Evolutionary conservation across 2,329 filamentous ascomycete genomes (phyloP).

Genomic region (Ramularia endophylla): DNA sequence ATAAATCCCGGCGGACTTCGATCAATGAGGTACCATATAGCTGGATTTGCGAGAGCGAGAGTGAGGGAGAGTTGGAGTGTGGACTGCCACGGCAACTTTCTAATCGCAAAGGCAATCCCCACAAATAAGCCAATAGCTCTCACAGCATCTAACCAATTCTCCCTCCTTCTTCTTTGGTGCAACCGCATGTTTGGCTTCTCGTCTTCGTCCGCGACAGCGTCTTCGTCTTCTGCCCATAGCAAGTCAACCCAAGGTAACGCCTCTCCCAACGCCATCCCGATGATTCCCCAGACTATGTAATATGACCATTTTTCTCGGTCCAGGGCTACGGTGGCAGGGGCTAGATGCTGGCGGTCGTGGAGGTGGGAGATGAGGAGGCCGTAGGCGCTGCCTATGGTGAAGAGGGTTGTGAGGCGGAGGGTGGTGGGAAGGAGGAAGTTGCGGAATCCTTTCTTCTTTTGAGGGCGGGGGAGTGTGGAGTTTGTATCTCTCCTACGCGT

Average conservation of each 20-base stretch:
- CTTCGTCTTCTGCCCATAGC: conserved; percentile 57
- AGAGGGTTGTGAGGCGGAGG: conserved; percentile 51
- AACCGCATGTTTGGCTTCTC: conserved; percentile 16
- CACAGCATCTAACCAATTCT: conserved; percentile 63
- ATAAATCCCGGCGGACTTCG: conserved; percentile 79
- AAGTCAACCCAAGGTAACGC: conserved; percentile 79
- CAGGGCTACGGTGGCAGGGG: conserved; percentile 56
- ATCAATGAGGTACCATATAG: conserved; percentile 94
- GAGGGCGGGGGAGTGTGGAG: conserved; percentile 5
- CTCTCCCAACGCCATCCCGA: conserved; percentile 70
- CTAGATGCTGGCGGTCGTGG: conserved; percentile 61
- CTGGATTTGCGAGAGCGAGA: conserved; percentile 83
- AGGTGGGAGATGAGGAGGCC: conserved; percentile 75
- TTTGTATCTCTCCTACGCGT: conserved; percentile 22
- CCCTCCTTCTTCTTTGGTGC: conserved; percentile 8
- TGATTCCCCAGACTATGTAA: conserved; percentile 72
- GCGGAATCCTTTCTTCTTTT: too few relatives aligned
- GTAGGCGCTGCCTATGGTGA: conserved; percentile 74
- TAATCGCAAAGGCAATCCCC: conserved; percentile 73
- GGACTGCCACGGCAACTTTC: conserved; percentile 87
- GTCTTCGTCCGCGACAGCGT: conserved; percentile 27
- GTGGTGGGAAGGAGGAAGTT: conserved; percentile 38
- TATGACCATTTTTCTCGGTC: conserved; percentile 58
- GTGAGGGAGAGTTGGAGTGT: conserved; percentile 89
- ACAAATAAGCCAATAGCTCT: conserved; percentile 65